Conservation (phyloP, 176 grass and related monocot genomes). For the Cocos nucifera region DNA sequence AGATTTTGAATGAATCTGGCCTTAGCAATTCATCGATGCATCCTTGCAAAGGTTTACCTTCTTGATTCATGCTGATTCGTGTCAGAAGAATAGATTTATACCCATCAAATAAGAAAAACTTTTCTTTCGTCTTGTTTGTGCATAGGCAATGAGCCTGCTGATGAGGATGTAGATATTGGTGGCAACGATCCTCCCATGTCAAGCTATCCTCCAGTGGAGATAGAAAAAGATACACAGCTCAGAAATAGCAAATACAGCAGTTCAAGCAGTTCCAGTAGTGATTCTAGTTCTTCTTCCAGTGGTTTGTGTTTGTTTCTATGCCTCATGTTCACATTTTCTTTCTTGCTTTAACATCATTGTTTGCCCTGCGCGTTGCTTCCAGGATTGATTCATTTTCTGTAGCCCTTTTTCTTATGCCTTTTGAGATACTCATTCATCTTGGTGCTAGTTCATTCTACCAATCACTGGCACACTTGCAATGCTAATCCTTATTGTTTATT, state of each 20-base stretch:
- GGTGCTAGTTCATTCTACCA: no score
- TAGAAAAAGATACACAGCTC: conserved; percentile 60
- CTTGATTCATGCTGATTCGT: conserved; percentile 12
- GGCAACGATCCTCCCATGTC: conserved; percentile 73
- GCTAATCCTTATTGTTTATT: no score
- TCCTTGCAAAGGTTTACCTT: conserved; percentile 50
- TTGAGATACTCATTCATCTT: no score
- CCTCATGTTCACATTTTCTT: background rate
- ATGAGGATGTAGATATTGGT: conserved; percentile 86
- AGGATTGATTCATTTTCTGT: no score
- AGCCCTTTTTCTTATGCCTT: no score
- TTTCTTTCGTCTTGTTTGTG: conserved; percentile 1
- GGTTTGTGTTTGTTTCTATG: conserved; percentile 37
- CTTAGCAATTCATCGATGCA: conserved; percentile 61
- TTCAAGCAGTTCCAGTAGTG: conserved; percentile 88
- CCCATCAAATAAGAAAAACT: background rate
- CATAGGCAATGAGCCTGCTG: conserved; percentile 56
- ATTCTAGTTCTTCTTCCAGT: conserved; percentile 75
- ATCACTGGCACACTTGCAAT: no score
- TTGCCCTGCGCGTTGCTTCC: no score
- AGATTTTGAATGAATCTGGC: conserved; percentile 79
- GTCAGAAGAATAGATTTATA: background rate
- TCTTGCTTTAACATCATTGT: background rate
- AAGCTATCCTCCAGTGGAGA: conserved; percentile 59
- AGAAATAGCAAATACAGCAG: conserved; percentile 70